Evolutionary conservation across 106 monocot genomes (phyloP), one percentile per base, ranked within the genome.

Genomic region (Alisma plantagoaquatica): DNA sequence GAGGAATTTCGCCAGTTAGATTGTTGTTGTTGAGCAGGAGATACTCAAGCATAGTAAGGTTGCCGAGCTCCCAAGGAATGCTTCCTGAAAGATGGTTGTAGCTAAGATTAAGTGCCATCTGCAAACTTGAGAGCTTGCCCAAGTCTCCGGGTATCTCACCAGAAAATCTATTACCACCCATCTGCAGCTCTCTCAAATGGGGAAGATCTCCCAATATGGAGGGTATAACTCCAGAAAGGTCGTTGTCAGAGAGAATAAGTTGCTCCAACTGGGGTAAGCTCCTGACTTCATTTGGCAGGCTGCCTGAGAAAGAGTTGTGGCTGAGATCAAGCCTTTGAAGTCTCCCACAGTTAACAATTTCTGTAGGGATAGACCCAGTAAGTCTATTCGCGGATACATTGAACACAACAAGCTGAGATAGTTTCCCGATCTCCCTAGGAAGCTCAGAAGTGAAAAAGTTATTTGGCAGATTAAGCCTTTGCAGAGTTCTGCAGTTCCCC

Each of bases 271-370:
- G 78, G 7, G 51, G 31, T 8, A 96, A 78, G 14, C 53, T 73
- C 18, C 94, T 88, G 32, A 96, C 43, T 60, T 84, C 84, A 59
- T 65, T 31, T 26, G 84, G 84, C 43, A 96, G 24, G 11, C 23
- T 10, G 14, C 84, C 88, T 0, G 35, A 48, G 61, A 96, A 84
- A 18, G 33, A 25, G 28, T 96, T 96, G 53, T 75, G 60, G 46
- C 94, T 88, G 51, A 88, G 67, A 77, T 96, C 94, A 56, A 96
- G 80, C n/a, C 84, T 53, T 61, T 96, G 88, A 43, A 96, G 82
- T 56, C 35, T 62, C 24, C 32, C 66, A 70, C 94, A 96, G 53
- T 75, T 76, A 27, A 75, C 73, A 61, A 96, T 65, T 19, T 74
- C 68, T 12, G 59, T 52, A 25, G 94, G 88, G 32, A 96, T 70